Base-by-base conservation (phyloP, 2,329 filamentous ascomycete species). In the Colletotrichum sp. region DNA sequence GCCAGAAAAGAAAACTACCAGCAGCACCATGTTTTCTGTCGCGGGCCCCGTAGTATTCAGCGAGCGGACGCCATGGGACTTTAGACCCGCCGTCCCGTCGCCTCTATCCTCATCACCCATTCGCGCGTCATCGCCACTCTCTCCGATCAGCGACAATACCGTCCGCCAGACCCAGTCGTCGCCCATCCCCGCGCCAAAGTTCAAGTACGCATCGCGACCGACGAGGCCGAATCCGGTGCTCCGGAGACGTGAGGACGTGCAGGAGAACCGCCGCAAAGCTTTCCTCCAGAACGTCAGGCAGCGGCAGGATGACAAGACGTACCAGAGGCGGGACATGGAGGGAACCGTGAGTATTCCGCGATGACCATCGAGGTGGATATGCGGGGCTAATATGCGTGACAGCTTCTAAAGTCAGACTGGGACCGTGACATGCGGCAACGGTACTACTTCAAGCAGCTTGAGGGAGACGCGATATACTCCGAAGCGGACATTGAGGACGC, bases 211-310 rank as follows among this genome's bases (percentile, higher is more conserved):
- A 32, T 85, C 90, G 76, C 89, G 92, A 18, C 86, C 87, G 16
- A 85, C 88, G 70, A 93, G 93, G 76, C 88, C 89, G 44, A 95
- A 94, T 77, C 94, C 93, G 0, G 80, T 94, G 8, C 84, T 92
- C 21, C 89, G 90, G 78, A 90, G 86, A 76, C 88, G 91, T 67
- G 91, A 95, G 81, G 91, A 91, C 21, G 87, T 88, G 1, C 91
- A 92, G 71, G 92, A 95, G 81, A 87, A 90, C 70, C 87, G 95
- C 73, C 88, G 94, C 63, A 90, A 90, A 36, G 86, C 94, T 72
- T 96, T 96, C 80, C 85, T 96, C 75, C 91, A 92, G 81, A 94
- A 89, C 68, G 92, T 94, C 21, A 88, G 91, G 75, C 89, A 92
- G 79, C 89, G 90, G 55, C 86, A 88, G 4, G 91, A 93, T 57